Evolutionary conservation across 192 early-diverging fungal species (phyloP).

Genomic region (Coemansia nantahalensis): DNA sequence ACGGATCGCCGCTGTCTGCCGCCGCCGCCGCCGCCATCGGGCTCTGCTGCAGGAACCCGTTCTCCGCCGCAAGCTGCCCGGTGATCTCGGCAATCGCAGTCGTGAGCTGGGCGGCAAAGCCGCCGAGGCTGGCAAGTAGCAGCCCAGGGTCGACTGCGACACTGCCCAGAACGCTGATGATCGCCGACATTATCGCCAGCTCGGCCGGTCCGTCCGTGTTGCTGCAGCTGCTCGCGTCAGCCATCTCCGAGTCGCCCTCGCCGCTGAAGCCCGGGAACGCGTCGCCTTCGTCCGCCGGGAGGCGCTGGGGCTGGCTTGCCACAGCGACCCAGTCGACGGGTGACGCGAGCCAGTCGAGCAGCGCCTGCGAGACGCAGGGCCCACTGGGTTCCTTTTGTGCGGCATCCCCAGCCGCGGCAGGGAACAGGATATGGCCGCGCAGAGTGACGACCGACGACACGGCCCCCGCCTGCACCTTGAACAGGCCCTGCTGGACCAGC

Average conservation of each 20-base stretch:
- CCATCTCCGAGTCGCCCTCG: constrained; percentile 2
- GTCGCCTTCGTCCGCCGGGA: constrained; percentile 14
- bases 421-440: constrained; percentile 42
- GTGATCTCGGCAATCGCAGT: constrained; percentile 17
- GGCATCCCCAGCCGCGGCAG: too few species aligned
- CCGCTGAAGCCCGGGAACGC: constrained; percentile 25
- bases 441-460: constrained; percentile 29
- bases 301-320: constrained; percentile 8
- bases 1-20: not conserved
- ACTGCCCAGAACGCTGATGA: constrained; percentile 22
- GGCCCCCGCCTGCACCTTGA: constrained; percentile 1
- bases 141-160: constrained; percentile 16
- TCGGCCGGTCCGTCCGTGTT: not conserved
- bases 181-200: constrained; percentile 23
- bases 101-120: constrained; percentile 14
- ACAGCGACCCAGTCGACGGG: constrained; percentile 26
- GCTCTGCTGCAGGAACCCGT: constrained; percentile 11
- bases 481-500: constrained; percentile 22
- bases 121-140: constrained; percentile 14
- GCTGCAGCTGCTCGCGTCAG: not conserved
- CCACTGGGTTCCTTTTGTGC: too few species aligned
- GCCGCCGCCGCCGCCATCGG: not conserved
- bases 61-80: constrained; percentile 5
- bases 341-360: constrained; percentile 33
- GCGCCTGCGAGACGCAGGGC: constrained; percentile 7